Conservation (phyloP, 2,329 filamentous ascomycete genomes). For the Alternaria gansuensis region DNA sequence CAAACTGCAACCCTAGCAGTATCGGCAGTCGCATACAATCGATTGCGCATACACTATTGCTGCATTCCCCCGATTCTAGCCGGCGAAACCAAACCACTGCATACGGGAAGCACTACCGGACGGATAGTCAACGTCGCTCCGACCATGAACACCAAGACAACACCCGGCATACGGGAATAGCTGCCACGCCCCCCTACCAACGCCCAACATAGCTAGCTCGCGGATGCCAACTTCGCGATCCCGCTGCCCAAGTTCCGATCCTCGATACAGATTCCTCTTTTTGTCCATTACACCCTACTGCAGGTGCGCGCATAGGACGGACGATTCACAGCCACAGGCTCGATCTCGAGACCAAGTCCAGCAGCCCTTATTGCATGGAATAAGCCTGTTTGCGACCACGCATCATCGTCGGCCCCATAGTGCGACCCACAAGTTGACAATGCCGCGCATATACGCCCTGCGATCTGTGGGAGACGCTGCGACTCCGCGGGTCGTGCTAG, state of each 20-base stretch:
- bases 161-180: background rate
- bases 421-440: background rate
- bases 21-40: conserved; percentile 30
- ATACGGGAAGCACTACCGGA: background rate
- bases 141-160: background rate
- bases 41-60: conserved; percentile 37
- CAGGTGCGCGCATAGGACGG: background rate
- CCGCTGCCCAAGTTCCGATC: conserved; percentile 15
- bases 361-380: background rate
- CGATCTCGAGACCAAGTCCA: conserved; percentile 8
- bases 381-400: background rate
- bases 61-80: conserved; percentile 29
- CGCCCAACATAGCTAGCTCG: background rate
- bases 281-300: background rate
- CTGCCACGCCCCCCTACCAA: background rate
- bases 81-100: conserved; percentile 28
- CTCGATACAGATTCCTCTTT: conserved; percentile 13
- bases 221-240: conserved; percentile 5
- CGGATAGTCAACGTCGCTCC: background rate
- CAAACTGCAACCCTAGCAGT: conserved; percentile 36
- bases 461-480: too few relatives aligned
- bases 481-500: too few relatives aligned
- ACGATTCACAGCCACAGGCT: conserved; percentile 10
- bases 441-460: background rate
- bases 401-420: background rate